Evolutionary conservation across 2,329 filamentous ascomycete genomes (phyloP).

Genomic region (Talaromyces sp.): DNA sequence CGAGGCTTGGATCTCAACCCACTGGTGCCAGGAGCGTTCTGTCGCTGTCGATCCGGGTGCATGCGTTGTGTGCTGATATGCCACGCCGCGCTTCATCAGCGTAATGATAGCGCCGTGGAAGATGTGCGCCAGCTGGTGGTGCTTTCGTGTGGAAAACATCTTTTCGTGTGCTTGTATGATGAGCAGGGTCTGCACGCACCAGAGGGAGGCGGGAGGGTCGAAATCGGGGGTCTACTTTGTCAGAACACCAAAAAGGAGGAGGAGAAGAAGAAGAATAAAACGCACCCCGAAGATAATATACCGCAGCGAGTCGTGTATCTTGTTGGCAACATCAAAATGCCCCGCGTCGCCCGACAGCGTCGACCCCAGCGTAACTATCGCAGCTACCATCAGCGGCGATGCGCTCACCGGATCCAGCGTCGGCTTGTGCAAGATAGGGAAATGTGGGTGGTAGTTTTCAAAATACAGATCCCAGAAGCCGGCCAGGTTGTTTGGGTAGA

Average conservation of each 20-base stretch:
- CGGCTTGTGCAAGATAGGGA: constrained; percentile 21
- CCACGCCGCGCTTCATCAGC: constrained; percentile 21
- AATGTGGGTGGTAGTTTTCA: constrained; percentile 23
- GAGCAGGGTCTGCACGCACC: constrained; percentile 23
- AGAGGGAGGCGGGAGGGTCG: constrained; percentile 22
- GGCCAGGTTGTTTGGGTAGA: constrained; percentile 18
- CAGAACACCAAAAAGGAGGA: neutral
- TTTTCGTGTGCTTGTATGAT: constrained; percentile 22
- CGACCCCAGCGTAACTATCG: constrained; percentile 22
- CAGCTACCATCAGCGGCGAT: constrained; percentile 20
- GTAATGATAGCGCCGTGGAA: constrained; percentile 25
- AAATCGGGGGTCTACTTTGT: constrained; percentile 16
- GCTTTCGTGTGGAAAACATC: constrained; percentile 23
- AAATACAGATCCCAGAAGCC: constrained; percentile 22
- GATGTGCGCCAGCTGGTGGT: constrained; percentile 24
- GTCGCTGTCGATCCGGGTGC: constrained; percentile 5
- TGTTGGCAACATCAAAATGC: constrained; percentile 16
- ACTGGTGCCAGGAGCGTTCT: constrained; percentile 19
- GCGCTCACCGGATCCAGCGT: constrained; percentile 16
- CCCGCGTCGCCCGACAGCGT: constrained; percentile 17
- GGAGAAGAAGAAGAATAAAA: neutral
- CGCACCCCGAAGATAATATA: constrained; percentile 21
- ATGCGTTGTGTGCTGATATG: constrained; percentile 10
- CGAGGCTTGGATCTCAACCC: constrained; percentile 22
- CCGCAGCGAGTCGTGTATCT: constrained; percentile 20